phyloP scores from a whole-genome alignment of 2,329 filamentous ascomycete species.

The Triangularia verruculosa region DNA sequence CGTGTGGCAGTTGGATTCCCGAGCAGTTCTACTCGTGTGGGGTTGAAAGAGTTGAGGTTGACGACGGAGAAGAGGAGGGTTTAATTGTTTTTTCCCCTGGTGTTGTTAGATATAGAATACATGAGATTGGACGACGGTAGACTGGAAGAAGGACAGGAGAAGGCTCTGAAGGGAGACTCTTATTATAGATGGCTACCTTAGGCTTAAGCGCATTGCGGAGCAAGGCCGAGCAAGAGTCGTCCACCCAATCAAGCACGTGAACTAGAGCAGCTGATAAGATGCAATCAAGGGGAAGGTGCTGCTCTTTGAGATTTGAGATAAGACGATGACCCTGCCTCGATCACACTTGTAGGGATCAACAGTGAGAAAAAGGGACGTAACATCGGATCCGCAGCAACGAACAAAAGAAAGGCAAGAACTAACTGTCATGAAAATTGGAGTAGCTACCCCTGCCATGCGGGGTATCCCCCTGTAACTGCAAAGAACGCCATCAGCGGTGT shows the following conservation, averaged over 20 bases:
- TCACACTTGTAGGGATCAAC: neutral
- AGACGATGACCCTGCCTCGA: neutral
- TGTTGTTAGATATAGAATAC: too few species aligned
- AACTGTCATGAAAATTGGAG: neutral
- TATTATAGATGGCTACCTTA: neutral
- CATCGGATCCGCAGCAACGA: neutral
- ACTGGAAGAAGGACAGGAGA: neutral
- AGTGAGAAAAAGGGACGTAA: neutral
- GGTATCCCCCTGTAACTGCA: neutral
- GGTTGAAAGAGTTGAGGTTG: too few species aligned
- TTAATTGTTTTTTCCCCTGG: too few species aligned
- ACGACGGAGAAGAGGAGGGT: too few species aligned
- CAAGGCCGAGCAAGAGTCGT: neutral
- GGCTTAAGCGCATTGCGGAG: neutral
- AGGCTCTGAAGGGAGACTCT: neutral
- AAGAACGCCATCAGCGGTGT: neutral
- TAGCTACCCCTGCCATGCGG: constrained; percentile 1
- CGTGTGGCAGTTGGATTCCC: neutral
- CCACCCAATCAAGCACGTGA: neutral
- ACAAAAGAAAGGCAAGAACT: neutral
- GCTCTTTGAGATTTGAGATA: neutral
- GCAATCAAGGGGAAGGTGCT: neutral
- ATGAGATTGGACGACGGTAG: neutral
- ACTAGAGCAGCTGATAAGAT: neutral
- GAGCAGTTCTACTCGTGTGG: neutral